Evolutionary conservation across 202 grass and related monocot genomes (phyloP).

Genomic region (Dendrocalamus latiflorus): DNA sequence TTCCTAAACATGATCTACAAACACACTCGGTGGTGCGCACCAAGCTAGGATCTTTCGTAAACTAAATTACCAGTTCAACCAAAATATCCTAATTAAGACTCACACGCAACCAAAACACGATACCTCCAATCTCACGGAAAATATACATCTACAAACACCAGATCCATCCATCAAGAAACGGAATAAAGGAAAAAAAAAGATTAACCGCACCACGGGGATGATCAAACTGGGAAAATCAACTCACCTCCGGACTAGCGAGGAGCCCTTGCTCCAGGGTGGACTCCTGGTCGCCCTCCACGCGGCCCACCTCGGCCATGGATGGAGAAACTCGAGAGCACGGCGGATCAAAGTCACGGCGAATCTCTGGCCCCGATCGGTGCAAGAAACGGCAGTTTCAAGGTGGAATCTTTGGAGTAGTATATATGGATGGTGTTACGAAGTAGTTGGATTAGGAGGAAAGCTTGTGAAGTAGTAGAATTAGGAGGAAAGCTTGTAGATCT

Average conservation of each 20-base stretch:
- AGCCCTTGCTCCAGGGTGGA: constrained; percentile 43
- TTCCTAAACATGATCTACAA: not conserved
- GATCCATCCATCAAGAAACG: not conserved
- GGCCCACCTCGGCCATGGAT: no score
- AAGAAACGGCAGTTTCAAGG: no score
- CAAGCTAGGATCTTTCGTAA: not conserved
- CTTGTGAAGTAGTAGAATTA: no score
- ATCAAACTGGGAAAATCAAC: not conserved
- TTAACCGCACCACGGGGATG: not conserved
- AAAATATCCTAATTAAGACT: not conserved
- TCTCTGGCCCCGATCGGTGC: no score
- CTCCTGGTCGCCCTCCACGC: no score
- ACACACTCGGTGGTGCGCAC: no score
- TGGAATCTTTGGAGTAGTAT: no score
- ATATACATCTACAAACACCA: not conserved
- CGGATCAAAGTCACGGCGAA: no score
- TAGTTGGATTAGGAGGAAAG: no score
- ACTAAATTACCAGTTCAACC: not conserved
- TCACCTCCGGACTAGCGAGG: constrained; percentile 39
- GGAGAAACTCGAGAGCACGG: no score
- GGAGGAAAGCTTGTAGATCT: no score
- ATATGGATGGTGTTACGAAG: no score
- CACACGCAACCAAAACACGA: not conserved
- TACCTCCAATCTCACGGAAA: not conserved
- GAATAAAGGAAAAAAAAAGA: not conserved